phyloP scores from a whole-genome alignment of 1,139 yeast genomes.

The Kurtzmaniella quercitrusa region DNA sequence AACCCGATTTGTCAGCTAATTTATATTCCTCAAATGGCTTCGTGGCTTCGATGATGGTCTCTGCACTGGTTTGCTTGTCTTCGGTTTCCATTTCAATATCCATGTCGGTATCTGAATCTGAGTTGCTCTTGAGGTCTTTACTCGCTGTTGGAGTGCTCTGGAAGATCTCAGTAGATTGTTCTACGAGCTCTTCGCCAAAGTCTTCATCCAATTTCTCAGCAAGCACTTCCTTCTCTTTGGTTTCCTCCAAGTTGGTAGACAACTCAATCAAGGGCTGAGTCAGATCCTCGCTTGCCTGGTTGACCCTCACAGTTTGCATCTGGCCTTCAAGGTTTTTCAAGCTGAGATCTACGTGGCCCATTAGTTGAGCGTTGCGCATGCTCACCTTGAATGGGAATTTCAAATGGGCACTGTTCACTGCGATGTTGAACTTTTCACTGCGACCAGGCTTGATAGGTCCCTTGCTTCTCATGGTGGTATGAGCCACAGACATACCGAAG shows the following conservation, averaged over 20 bases:
- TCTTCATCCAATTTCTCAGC: background rate
- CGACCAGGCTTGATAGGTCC: constrained; percentile 31
- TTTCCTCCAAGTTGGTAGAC: background rate
- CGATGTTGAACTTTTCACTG: constrained; percentile 30
- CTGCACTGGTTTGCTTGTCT: background rate
- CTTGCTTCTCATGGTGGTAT: constrained; percentile 25
- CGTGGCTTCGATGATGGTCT: background rate
- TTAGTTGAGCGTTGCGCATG: constrained; percentile 19
- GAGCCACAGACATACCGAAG: constrained; percentile 23
- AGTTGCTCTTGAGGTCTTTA: background rate
- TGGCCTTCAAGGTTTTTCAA: constrained; percentile 22
- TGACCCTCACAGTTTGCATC: background rate
- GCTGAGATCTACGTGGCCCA: constrained; percentile 23
- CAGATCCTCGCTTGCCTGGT: background rate
- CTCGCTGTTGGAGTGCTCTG: background rate
- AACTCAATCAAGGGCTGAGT: background rate
- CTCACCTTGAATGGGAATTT: constrained; percentile 31
- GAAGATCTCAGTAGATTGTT: too few relatives aligned
- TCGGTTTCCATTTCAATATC: constrained; percentile 3
- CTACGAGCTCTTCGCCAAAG: background rate
- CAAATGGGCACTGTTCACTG: constrained; percentile 28
- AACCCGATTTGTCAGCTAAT: background rate
- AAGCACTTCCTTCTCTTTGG: too few relatives aligned
- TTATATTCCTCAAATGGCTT: background rate
- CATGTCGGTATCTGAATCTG: background rate